phyloP scores from a whole-genome alignment of 768 basidiomycete genomes.

The Pulveroboletus frians region DNA sequence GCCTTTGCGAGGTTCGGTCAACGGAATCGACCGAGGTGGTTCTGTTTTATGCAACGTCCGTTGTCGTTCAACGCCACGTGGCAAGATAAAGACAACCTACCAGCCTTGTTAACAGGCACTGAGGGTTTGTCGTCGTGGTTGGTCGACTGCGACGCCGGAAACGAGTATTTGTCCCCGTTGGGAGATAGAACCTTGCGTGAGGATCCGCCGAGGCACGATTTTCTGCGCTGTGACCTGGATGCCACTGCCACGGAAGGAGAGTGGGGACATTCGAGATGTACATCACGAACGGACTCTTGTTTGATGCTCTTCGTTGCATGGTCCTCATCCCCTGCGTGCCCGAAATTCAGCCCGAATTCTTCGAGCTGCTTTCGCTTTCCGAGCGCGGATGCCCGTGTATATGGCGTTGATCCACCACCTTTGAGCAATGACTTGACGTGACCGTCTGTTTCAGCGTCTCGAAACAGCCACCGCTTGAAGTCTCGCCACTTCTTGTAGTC shows the following conservation, averaged over 20 bases:
- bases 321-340: conserved; percentile 2
- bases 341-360: conserved; percentile 13
- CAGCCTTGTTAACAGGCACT: background rate
- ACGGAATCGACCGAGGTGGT: conserved; percentile 3
- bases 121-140: background rate
- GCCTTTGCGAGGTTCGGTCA: conserved; percentile 41
- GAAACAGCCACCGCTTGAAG: conserved; percentile 41
- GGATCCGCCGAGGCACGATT: conserved; percentile 16
- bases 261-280: background rate
- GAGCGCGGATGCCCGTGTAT: conserved; percentile 18
- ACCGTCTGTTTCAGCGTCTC: conserved; percentile 29
- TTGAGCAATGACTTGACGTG: conserved; percentile 26
- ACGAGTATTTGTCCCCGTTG: conserved; percentile 7
- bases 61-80: background rate
- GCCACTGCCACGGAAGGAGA: background rate
- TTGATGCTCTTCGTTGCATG: conserved; percentile 1
- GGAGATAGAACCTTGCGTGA: conserved; percentile 2
- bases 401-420: conserved; percentile 26
- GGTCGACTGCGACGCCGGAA: background rate
- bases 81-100: conserved; percentile 9
- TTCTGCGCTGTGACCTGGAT: conserved; percentile 10
- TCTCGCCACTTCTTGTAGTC: conserved; percentile 52
- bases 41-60: conserved; percentile 7
- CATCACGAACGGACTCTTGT: conserved; percentile 2
- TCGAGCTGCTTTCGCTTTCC: conserved; percentile 28